A percentile compares a stretch with the other conserved stretches of the same genome.
phyloP scores from a whole-genome alignment of 139 green algal genomes.

The Tetradesmus obliquus region DNA sequence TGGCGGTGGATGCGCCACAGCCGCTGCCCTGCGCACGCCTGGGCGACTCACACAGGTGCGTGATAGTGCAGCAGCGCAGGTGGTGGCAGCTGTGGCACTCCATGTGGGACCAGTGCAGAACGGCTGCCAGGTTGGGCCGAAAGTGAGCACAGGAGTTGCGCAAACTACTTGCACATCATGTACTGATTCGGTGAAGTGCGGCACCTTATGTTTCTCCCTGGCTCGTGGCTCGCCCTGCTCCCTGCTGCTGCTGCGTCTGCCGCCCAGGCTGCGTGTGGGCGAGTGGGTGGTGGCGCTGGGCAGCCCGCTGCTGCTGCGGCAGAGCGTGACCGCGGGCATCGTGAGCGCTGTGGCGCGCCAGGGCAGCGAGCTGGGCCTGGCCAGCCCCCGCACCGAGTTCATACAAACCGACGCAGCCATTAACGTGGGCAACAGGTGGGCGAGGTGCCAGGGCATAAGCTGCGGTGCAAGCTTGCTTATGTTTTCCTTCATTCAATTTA shows the following conservation, averaged over 20 bases:
- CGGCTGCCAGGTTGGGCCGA: too few species aligned
- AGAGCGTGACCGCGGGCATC: constrained; percentile 82
- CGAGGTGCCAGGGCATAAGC: not conserved
- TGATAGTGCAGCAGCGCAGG: not conserved
- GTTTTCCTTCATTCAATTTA: not conserved
- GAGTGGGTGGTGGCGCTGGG: constrained; percentile 88
- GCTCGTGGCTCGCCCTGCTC: not conserved
- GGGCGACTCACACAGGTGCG: constrained; percentile 50
- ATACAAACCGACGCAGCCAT: constrained; percentile 79
- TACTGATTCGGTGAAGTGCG: too few species aligned
- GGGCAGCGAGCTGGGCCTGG: constrained; percentile 78
- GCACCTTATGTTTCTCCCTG: not conserved
- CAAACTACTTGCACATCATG: too few species aligned
- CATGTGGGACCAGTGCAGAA: too few species aligned
- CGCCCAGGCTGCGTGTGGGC: constrained; percentile 66
- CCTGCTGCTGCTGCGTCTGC: not conserved
- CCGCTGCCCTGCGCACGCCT: constrained; percentile 66
- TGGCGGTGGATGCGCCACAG: constrained; percentile 54
- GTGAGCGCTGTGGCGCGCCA: constrained; percentile 80
- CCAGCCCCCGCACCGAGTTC: constrained; percentile 69
- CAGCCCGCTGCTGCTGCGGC: constrained; percentile 78
- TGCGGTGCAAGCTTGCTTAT: not conserved
- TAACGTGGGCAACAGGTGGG: constrained; percentile 52
- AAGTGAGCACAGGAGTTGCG: too few species aligned
- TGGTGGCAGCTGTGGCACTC: too few species aligned